Base-by-base conservation (phyloP, 1,284 basidiomycete species). In the Athelia sp. region DNA sequence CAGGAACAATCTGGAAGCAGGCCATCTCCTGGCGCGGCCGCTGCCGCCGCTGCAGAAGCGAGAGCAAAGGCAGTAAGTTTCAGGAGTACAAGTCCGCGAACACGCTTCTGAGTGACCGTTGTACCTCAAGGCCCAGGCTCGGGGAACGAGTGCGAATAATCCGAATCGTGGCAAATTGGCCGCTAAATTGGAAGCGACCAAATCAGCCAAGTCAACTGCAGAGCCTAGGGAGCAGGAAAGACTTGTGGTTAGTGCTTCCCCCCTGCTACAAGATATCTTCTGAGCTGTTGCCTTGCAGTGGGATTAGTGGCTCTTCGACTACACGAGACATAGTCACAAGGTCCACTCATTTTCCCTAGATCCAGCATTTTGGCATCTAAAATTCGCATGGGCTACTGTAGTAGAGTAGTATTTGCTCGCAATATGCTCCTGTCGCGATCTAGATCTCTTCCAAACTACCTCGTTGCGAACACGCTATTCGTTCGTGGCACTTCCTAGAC, bases 21-120 rank as follows among this genome's bases (percentile, higher is more conserved):
- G 48, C 54, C 60, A 47, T 69, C 83, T 70, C 73, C 76, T 60
- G 77, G 84, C 59, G 62, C 68, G 40, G 85, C 84, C 56, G 81
- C 82, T 52, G 81, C 82, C 58, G 79, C 78, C 62, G 85, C 85
- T 50, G 85, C 85, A 52, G 86, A 88, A 64, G 74, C 75, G 60
- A 72, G 85, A 58, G 56, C 76, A 62, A 73, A 82, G 67, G 74
- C 74, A 62, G 84, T 87, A 57, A 65, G 82, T 69, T 46, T 53
- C 43, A 19, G 42, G 34, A 19, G 21, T 46, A 8, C 46, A 38
- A 19, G 19, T 14, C 3, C n/a, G 48, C 43, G 18, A 40, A n/a
- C 36, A 6, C 15, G 21, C 36, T 40, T 26, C 43, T 21, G 43
- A 44, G 8, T n/a, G 48, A 42, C 50, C 54, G 52, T 55, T 54